Evolutionary conservation across 2,329 filamentous ascomycete species (phyloP), one percentile per base, ranked within the genome.

Genomic region (Didymella exigua): DNA sequence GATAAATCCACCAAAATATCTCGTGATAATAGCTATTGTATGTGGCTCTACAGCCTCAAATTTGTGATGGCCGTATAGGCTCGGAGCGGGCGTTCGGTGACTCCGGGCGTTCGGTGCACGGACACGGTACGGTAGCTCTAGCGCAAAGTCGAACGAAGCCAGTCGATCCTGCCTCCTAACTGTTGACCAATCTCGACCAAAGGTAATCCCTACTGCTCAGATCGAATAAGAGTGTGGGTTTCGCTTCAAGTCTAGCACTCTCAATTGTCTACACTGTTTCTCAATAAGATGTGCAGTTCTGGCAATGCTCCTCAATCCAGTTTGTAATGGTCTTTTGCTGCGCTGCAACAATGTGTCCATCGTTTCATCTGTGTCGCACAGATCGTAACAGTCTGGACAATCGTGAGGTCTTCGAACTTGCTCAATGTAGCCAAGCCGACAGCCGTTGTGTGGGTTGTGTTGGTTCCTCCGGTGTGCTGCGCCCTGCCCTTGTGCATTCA

Each of bases 341-440:
- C 23, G 61, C 54, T 21, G 62, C 49, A 8, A 77, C 61, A 29
- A 76, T 72, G 19, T 72, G 19, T 73, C 59, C 73, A 77, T 75
- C 5, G 74, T 72, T 40, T 71, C 54, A 50, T 76, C 74, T 6
- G 66, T 68, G 50, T 77, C 72, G 36, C 76, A 77, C 36, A 77
- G 31, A 56, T 76, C 74, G 47, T 77, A 77, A 74, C 75, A 77
- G 0, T 74, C 75, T 0, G 75, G 74, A 5, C 61, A 61, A 57
- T 77, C 75, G 49, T 77, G 75, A 1, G 74, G 75, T 16, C 21
- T 31, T 44, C 51, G 51, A 49, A 61, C 41, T 55, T 62, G 41
- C 59, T 59, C 16, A 16, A 49, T 60, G 18, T 24, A 42, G 54
- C 40, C 48, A 47, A 56, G 54, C 34, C 16, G 26, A 49, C 63